These are phyloP conservation scores for Tirmania nivea DNA, from an alignment of 495 filamentous ascomycete species.

Conservation along the genomic window DNA sequence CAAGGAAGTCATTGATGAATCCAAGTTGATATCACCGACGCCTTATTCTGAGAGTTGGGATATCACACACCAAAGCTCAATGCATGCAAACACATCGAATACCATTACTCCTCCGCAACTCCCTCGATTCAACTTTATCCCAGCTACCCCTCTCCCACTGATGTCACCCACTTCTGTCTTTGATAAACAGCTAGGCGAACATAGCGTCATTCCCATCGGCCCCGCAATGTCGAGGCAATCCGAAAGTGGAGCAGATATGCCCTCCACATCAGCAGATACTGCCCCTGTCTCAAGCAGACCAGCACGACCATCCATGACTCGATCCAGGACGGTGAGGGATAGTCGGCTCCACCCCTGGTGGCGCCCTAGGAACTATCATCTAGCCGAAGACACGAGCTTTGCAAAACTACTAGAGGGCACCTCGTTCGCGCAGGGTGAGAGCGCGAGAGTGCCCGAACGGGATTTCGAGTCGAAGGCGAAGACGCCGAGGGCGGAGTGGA, in stretches of 20 bases:
- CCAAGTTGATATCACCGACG: too few species aligned
- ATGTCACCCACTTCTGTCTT: slow-evolving; percentile 6
- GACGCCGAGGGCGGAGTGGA: neutral
- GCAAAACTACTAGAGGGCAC: slow-evolving; percentile 1
- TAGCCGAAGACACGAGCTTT: slow-evolving; percentile 8
- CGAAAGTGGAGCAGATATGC: slow-evolving; percentile 1
- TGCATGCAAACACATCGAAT: slow-evolving; percentile 4
- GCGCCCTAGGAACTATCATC: slow-evolving; percentile 8
- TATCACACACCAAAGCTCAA: too few species aligned
- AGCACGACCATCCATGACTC: slow-evolving; percentile 6
- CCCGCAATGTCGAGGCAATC: slow-evolving; percentile 5
- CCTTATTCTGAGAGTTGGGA: too few species aligned
- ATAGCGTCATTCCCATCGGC: slow-evolving; percentile 6
- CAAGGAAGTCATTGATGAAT: too few species aligned
- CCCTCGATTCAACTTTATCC: slow-evolving; percentile 10
- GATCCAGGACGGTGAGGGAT: slow-evolving; percentile 7
- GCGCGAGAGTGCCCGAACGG: neutral
- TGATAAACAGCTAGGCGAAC: slow-evolving; percentile 12
- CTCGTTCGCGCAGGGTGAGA: neutral
- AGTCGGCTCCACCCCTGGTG: slow-evolving; percentile 14
- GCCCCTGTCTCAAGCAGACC: neutral
- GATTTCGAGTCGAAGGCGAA: slow-evolving; percentile 1
- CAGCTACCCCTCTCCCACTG: slow-evolving; percentile 9
- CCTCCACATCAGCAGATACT: neutral
- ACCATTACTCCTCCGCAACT: neutral